These are phyloP conservation scores for Citrus medica DNA, from an alignment of 345 rosid species.

Conservation along the genomic window DNA sequence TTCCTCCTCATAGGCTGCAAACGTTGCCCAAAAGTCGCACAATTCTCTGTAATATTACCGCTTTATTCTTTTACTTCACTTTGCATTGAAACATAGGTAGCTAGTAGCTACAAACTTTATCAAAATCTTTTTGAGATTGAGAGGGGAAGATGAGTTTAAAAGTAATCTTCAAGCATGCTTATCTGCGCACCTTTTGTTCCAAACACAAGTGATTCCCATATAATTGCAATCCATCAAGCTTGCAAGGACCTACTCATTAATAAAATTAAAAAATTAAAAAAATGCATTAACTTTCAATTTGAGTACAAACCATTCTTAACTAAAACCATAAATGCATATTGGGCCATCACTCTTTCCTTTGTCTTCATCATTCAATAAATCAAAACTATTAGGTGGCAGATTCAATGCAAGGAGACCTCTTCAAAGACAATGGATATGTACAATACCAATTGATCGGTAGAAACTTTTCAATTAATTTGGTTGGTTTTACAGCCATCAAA, in stretches of 20 bases:
- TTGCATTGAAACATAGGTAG: neutral
- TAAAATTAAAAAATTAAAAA: neutral
- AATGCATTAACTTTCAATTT: slow-evolving; percentile 1
- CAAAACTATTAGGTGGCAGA: slow-evolving; percentile 14
- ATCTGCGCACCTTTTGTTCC: neutral
- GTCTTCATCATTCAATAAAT: slow-evolving; percentile 15
- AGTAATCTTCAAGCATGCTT: neutral
- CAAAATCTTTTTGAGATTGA: neutral
- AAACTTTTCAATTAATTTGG: neutral
- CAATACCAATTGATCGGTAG: neutral
- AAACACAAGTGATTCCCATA: neutral
- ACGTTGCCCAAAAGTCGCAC: neutral
- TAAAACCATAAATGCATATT: slow-evolving; percentile 24
- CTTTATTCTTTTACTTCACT: neutral
- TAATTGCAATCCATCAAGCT: neutral
- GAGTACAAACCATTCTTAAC: slow-evolving; percentile 27
- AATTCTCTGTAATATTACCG: neutral
- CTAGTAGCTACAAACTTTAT: neutral
- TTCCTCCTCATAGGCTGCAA: neutral
- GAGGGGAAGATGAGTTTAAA: neutral
- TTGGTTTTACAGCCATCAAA: neutral
- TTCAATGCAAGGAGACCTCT: slow-evolving; percentile 22
- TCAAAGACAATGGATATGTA: slow-evolving; percentile 10
- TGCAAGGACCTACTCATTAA: neutral
- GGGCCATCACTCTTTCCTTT: neutral